Evolutionary conservation across 352 stramenopile genomes (phyloP).

Genomic region (Pelagophyceae sp.): DNA sequence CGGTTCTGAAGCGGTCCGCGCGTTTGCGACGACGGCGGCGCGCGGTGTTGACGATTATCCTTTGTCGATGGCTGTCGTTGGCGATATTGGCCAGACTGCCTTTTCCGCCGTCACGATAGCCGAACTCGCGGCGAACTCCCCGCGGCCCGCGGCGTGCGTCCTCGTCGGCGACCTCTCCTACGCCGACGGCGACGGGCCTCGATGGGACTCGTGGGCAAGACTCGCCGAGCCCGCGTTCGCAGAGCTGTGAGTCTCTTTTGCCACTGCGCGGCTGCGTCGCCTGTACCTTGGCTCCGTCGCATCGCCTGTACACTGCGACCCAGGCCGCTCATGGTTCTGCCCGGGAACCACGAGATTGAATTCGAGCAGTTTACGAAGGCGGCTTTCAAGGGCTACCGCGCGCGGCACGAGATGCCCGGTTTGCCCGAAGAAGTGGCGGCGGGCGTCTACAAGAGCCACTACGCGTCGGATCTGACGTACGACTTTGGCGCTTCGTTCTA

Average conservation of each 20-base stretch:
- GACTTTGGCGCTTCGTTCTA: slow-evolving; percentile 53
- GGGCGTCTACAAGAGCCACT: not conserved
- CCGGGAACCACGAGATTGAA: slow-evolving; percentile 2
- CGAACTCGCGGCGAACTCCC: not conserved
- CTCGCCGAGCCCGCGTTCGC: not conserved
- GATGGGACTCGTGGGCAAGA: not conserved
- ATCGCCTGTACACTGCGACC: no score
- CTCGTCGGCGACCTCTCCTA: not conserved
- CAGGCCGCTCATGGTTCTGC: not conserved
- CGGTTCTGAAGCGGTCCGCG: not conserved
- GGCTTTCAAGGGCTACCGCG: not conserved
- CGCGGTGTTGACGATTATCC: not conserved
- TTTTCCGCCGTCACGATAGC: not conserved
- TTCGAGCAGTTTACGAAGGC: not conserved
- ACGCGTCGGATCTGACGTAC: not conserved
- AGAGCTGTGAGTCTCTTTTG: no score
- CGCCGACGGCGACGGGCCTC: not conserved
- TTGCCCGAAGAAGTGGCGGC: not conserved
- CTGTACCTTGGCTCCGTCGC: no score
- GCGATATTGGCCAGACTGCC: not conserved
- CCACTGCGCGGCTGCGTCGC: no score
- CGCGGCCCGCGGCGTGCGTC: not conserved
- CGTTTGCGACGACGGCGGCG: not conserved
- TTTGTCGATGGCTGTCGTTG: not conserved
- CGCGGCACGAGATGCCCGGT: not conserved